These are phyloP conservation scores for Neurospora sp. DNA, from an alignment of 495 filamentous ascomycete genomes.

Conservation along the genomic window DNA sequence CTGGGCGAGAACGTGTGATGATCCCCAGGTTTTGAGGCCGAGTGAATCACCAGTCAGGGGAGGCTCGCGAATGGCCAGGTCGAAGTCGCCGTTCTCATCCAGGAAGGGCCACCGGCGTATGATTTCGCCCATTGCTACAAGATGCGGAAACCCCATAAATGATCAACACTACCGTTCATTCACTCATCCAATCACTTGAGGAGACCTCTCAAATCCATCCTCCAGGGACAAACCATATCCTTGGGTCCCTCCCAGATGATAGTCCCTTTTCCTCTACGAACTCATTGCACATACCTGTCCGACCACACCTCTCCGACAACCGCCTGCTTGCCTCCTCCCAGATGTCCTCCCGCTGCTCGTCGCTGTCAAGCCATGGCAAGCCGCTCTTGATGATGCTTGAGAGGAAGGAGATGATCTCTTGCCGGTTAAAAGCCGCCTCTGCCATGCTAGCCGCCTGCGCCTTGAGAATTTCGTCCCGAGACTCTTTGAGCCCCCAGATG, in stretches of 20 bases:
- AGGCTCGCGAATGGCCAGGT: slow-evolving; percentile 71
- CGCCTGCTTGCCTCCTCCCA: slow-evolving; percentile 72
- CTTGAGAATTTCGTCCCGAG: slow-evolving; percentile 21
- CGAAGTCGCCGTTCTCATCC: slow-evolving; percentile 26
- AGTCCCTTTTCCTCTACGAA: not conserved
- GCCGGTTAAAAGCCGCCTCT: slow-evolving; percentile 17
- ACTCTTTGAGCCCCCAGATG: slow-evolving; percentile 25
- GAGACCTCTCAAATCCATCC: not conserved
- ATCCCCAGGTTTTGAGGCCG: slow-evolving; percentile 88
- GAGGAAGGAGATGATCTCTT: slow-evolving; percentile 50
- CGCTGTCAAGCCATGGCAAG: slow-evolving; percentile 64
- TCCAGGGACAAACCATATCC: not conserved
- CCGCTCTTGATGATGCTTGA: slow-evolving; percentile 65
- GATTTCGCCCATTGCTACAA: slow-evolving; percentile 69
- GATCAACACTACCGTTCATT: not conserved
- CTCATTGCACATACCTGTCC: slow-evolving; percentile 30
- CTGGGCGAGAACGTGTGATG: slow-evolving; percentile 75
- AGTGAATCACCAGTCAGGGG: slow-evolving; percentile 78
- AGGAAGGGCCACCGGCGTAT: slow-evolving; percentile 60
- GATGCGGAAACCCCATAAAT: not conserved
- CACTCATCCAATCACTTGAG: not conserved
- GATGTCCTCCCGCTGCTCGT: slow-evolving; percentile 59
- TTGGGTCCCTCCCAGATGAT: not conserved
- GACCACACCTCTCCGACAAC: slow-evolving; percentile 74
- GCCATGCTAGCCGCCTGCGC: slow-evolving; percentile 12